Conservation (phyloP, 2,329 filamentous ascomycete species). For the Cladophialophora yegresii region DNA sequence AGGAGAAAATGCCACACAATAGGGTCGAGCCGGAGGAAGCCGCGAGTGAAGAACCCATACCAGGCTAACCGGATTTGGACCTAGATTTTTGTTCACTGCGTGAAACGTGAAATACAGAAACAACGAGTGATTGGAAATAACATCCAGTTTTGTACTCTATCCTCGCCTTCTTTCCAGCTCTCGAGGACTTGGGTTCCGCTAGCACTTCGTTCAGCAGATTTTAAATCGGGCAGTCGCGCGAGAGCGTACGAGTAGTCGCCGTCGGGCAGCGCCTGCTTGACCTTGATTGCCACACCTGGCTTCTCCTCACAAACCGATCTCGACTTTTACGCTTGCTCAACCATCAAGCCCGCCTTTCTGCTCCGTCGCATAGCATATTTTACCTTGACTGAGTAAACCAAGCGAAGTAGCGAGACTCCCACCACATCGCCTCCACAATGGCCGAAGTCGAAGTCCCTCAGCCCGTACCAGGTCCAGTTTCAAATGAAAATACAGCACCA, state of each 20-base stretch:
- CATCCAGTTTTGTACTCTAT: not conserved
- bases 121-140: not conserved
- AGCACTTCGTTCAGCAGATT: not conserved
- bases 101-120: not conserved
- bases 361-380: not conserved
- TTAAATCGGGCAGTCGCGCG: not conserved
- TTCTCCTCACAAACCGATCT: not conserved
- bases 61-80: not conserved
- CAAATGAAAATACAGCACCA: constrained; percentile 55
- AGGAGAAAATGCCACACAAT: not conserved
- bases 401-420: not conserved
- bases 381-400: not conserved
- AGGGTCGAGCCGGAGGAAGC: not conserved
- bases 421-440: constrained; percentile 25
- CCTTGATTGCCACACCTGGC: not conserved
- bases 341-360: not conserved
- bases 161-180: not conserved
- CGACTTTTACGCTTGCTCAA: not conserved
- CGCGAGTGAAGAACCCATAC: not conserved
- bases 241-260: not conserved
- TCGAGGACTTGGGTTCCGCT: not conserved
- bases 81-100: not conserved
- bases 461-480: constrained; percentile 31
- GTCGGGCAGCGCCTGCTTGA: not conserved
- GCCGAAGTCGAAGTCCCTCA: constrained; percentile 37